Evolutionary conservation across 495 filamentous ascomycete species (phyloP).

Genomic region (Pseudomonodictys pantanalensis): DNA sequence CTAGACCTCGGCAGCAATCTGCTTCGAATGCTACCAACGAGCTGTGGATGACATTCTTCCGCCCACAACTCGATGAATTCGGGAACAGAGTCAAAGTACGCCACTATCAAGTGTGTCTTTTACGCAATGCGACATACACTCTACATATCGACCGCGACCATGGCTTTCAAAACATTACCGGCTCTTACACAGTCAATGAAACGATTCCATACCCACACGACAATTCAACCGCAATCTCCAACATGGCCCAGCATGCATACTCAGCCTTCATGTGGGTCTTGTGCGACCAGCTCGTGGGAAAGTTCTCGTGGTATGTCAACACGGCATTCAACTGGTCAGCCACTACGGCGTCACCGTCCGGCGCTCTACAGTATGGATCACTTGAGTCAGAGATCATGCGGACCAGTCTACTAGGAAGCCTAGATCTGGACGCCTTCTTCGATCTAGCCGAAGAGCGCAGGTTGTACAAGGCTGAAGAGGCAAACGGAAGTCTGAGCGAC

Average conservation of each 20-base stretch:
- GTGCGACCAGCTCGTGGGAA: constrained; percentile 5
- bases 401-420: constrained; percentile 7
- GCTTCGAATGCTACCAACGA: constrained; percentile 8
- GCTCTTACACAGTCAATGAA: constrained; percentile 11
- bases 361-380: constrained; percentile 3
- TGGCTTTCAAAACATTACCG: constrained; percentile 15
- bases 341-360: neutral
- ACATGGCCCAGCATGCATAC: constrained; percentile 22
- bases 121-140: constrained; percentile 4
- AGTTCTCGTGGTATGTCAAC: constrained; percentile 5
- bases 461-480: constrained; percentile 6
- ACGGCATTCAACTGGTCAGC: neutral
- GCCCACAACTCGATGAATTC: neutral
- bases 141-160: constrained; percentile 1
- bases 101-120: constrained; percentile 14
- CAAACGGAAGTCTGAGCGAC: neutral
- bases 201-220: constrained; percentile 3
- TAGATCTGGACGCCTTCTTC: constrained; percentile 20
- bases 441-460: constrained; percentile 6
- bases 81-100: neutral
- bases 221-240: neutral
- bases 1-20: constrained; percentile 9
- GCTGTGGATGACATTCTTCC: constrained; percentile 20
- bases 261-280: constrained; percentile 15
- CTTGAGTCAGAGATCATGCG: constrained; percentile 7